Conservation (phyloP, 371 early-diverging fungal genomes). For the Cokeromyces recurvatus region DNA sequence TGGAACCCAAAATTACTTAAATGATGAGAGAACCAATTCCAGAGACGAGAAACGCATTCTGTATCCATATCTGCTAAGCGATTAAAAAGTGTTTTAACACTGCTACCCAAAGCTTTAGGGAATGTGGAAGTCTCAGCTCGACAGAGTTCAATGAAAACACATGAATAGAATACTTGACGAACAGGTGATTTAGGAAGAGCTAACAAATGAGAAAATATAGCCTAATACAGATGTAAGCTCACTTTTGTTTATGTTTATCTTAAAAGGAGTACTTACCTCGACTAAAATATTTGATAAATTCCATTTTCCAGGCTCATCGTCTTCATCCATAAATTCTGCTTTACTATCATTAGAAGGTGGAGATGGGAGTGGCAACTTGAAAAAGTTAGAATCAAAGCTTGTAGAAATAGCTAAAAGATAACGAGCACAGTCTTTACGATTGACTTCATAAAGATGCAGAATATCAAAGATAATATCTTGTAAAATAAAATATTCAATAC, state of each 20-base stretch:
- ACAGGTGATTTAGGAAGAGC: conserved; percentile 63
- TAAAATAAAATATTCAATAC: conserved; percentile 70
- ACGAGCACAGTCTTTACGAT: conserved; percentile 78
- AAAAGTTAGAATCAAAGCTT: conserved; percentile 52
- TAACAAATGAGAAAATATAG: conserved; percentile 64
- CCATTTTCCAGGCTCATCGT: conserved; percentile 24
- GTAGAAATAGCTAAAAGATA: conserved; percentile 60
- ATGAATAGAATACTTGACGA: conserved; percentile 74
- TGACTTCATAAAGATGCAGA: conserved; percentile 70
- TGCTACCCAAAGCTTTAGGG: conserved; percentile 60
- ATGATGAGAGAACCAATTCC: conserved; percentile 86
- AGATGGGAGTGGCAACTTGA: conserved; percentile 41
- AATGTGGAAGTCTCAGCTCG: conserved; percentile 64
- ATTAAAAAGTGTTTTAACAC: conserved; percentile 56
- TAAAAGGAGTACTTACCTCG: conserved; percentile 20
- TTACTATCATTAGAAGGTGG: conserved; percentile 13
- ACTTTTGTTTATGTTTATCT: no score
- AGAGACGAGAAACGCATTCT: conserved; percentile 78
- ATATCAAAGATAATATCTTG: conserved; percentile 78
- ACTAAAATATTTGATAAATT: conserved; percentile 31
- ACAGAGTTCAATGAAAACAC: conserved; percentile 79
- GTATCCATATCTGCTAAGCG: conserved; percentile 74
- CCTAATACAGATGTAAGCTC: background rate
- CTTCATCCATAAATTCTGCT: conserved; percentile 23
- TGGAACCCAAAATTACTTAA: conserved; percentile 89